Percentiles rank a stretch among this genome's conserved stretches.
phyloP scores from a whole-genome alignment of 1,284 basidiomycete species.

The Trichosporon inkin region DNA sequence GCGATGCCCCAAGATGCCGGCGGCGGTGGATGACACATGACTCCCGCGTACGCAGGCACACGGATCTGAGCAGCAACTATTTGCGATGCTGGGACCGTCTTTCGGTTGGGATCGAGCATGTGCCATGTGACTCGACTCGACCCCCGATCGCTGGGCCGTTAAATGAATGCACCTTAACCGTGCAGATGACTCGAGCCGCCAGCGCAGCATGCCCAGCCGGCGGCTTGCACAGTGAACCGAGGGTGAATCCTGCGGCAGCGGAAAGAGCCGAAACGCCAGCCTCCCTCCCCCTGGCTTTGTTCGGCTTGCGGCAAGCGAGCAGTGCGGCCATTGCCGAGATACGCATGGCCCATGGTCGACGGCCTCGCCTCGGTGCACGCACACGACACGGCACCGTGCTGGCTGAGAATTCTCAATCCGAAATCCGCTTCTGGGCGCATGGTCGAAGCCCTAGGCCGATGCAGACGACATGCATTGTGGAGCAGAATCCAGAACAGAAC shows the following conservation, averaged over 20 bases:
- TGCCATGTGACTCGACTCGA: not conserved
- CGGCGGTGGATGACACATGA: slow-evolving; percentile 9
- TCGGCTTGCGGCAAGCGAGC: slow-evolving; percentile 4
- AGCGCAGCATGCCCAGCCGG: no score
- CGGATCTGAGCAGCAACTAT: not conserved
- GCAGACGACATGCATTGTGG: not conserved
- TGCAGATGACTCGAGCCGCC: no score
- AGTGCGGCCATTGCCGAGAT: slow-evolving; percentile 8
- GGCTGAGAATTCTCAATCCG: no score
- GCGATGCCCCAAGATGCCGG: not conserved
- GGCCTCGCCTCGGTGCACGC: no score
- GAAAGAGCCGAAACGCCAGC: slow-evolving; percentile 1
- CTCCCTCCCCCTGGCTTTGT: not conserved
- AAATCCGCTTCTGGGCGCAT: no score
- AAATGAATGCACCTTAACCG: no score
- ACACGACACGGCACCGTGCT: no score
- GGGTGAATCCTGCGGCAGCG: not conserved
- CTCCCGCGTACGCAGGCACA: slow-evolving; percentile 1
- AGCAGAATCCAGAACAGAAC: not conserved
- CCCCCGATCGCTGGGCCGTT: not conserved
- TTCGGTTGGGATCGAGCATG: not conserved
- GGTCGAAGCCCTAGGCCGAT: no score
- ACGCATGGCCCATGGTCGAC: not conserved
- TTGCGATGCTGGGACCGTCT: not conserved
- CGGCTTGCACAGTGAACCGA: no score